Base-by-base conservation (phyloP, 805 yeast genomes). In the Saccharomycopsis synnaedendra region DNA sequence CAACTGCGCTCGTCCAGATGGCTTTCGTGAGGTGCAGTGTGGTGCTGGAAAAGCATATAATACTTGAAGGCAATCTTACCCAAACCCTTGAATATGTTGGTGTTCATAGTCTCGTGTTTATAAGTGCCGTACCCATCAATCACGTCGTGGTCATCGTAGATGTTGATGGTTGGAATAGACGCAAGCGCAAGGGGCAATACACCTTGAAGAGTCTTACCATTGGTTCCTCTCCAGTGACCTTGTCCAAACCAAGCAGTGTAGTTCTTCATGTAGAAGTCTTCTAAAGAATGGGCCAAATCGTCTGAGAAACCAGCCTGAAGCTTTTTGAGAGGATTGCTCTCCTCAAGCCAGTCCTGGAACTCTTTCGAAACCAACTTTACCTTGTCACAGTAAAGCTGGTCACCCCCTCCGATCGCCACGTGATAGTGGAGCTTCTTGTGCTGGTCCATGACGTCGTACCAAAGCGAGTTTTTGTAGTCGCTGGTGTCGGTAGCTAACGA, bases 351-450 rank as follows among this genome's bases (percentile, higher is more conserved):
- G 32, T 75, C 61, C 51, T 71, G 61, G 55, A 84, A 75, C 5
- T 60, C 60, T 43, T 71, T 58, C 10, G 82, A 76, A 27, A 75
- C 69, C 27, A 71, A 54, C 61, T 82, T 84, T 55, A 90, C 78
- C 1, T 86, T 71, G 64, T 90, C 98, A 45, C 89, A 79, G 62
- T 90, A 90, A 44, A 90, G 74, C 65, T 90, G 98, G 64, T 90
- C 98, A 33, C 98, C 98, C 45, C 97, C 97, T 32, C 97, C 97
- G 32, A 93, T 68, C 95, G 90, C 89, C 4, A 87, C 97, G 62
- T 90, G 96, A 64, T 86, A 86, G 39, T 71, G 75, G 38, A 71
- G 67, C 5, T 62, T 56, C 11, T 67, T 62, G 59, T 90, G 96
- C 51, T 77, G 76, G 31, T 72, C 68, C 56, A 89, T 57, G 3